Percentiles rank a stretch among this genome's conserved stretches.
These are phyloP conservation scores for Scytalidium lignicola DNA, from an alignment of 2,329 filamentous ascomycete genomes.

Conservation along the genomic window DNA sequence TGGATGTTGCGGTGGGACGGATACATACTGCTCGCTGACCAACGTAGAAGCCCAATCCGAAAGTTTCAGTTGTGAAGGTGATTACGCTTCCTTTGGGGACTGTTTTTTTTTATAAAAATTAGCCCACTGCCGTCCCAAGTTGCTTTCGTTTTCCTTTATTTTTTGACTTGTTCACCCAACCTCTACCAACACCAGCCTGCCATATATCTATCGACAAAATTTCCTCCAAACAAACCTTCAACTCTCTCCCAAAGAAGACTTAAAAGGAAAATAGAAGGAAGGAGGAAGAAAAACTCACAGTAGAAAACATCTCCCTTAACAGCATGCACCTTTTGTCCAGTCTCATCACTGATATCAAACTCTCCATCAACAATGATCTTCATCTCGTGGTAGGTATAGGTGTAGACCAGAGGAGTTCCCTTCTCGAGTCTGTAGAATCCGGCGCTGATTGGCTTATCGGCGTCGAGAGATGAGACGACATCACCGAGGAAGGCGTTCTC, in stretches of 20 bases:
- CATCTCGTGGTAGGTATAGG: slow-evolving; percentile 62
- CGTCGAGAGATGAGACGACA: slow-evolving; percentile 42
- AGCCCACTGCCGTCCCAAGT: no score
- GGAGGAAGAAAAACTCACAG: slow-evolving; percentile 33
- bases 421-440: slow-evolving; percentile 60
- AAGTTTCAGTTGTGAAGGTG: slow-evolving; percentile 28
- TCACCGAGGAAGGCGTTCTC: slow-evolving; percentile 60
- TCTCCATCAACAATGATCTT: slow-evolving; percentile 61
- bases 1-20: no score
- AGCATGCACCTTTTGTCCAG: slow-evolving; percentile 51
- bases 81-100: slow-evolving; percentile 30
- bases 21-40: slow-evolving; percentile 26
- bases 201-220: no score
- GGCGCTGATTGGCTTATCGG: slow-evolving; percentile 48
- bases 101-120: no score
- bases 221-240: no score
- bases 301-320: slow-evolving; percentile 58
- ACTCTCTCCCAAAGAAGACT: no score
- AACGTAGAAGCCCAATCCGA: slow-evolving; percentile 29
- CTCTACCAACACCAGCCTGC: no score
- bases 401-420: slow-evolving; percentile 57
- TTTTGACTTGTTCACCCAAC: no score
- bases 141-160: no score
- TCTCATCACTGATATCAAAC: slow-evolving; percentile 56
- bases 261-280: no score